Evolutionary conservation across 2,329 filamentous ascomycete species (phyloP).

Genomic region (Diplodia corticola): DNA sequence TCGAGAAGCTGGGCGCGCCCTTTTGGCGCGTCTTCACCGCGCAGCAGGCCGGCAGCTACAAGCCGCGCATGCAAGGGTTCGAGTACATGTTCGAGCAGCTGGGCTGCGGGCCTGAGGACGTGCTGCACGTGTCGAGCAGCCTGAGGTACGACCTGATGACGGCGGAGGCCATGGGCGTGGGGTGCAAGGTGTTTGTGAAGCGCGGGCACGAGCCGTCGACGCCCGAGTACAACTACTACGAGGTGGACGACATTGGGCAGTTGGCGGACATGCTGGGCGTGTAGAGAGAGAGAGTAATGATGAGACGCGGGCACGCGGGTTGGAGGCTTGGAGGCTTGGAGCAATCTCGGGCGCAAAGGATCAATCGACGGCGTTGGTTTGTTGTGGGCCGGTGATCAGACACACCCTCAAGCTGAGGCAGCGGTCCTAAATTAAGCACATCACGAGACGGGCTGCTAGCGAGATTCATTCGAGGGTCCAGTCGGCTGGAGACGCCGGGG

Average conservation of each 20-base stretch:
- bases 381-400: not conserved
- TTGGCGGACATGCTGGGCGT: conserved; percentile 11
- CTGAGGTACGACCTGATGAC: conserved; percentile 21
- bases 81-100: conserved; percentile 20
- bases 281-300: not conserved
- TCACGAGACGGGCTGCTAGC: not conserved
- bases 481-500: not conserved
- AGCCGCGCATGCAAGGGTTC: conserved; percentile 22
- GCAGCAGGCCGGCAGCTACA: conserved; percentile 21
- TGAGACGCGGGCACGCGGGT: no score
- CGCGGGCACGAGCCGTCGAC: conserved; percentile 18
- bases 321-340: no score
- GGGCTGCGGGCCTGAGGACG: conserved; percentile 19
- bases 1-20: conserved; percentile 20
- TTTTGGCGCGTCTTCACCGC: conserved; percentile 20
- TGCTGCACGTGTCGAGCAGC: conserved; percentile 18
- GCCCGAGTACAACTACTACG: conserved; percentile 19
- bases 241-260: conserved; percentile 16
- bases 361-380: no score
- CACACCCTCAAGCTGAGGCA: conserved; percentile 1
- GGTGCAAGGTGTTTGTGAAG: conserved; percentile 16
- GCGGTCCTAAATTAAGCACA: not conserved
- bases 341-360: no score
- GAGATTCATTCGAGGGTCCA: not conserved
- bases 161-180: conserved; percentile 18